phyloP scores from a whole-genome alignment of 2,329 filamentous ascomycete species.

The Penicillium sclerotiorum region DNA sequence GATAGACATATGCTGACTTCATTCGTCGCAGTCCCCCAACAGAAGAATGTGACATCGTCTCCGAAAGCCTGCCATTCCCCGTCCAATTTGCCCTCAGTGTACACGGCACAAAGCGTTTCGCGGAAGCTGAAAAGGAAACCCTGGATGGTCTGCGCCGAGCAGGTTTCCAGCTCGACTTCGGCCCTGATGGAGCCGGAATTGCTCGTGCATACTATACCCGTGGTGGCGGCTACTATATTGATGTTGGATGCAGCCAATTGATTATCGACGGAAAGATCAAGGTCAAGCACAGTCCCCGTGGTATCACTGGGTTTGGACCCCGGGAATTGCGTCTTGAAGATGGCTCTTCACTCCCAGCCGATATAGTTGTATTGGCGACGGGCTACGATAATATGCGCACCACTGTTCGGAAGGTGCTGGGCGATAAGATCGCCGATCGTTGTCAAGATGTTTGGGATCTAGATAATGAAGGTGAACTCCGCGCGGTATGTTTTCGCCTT shows the following conservation, averaged over 20 bases:
- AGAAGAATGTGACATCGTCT: slow-evolving; percentile 55
- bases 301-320: slow-evolving; percentile 55
- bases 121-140: slow-evolving; percentile 45
- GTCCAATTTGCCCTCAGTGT: slow-evolving; percentile 52
- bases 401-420: slow-evolving; percentile 63
- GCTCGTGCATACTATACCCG: slow-evolving; percentile 49
- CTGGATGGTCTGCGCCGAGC: slow-evolving; percentile 51
- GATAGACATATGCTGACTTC: neutral
- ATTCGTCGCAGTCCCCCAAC: slow-evolving; percentile 43
- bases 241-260: slow-evolving; percentile 57
- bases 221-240: slow-evolving; percentile 63
- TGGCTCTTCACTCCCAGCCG: slow-evolving; percentile 59
- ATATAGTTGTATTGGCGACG: slow-evolving; percentile 66
- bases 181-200: slow-evolving; percentile 46
- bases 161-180: slow-evolving; percentile 49
- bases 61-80: slow-evolving; percentile 50
- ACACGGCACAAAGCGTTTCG: slow-evolving; percentile 45
- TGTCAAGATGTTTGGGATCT: slow-evolving; percentile 64
- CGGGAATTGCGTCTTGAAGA: slow-evolving; percentile 55
- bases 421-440: slow-evolving; percentile 61
- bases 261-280: slow-evolving; percentile 63
- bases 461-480: slow-evolving; percentile 58
- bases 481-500: slow-evolving; percentile 39
- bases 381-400: slow-evolving; percentile 71
- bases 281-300: slow-evolving; percentile 59